A percentile compares a stretch with the other conserved stretches of the same genome.
Evolutionary conservation across 352 stramenopile genomes (phyloP).

Genomic region (Phytopythium ostracodes): DNA sequence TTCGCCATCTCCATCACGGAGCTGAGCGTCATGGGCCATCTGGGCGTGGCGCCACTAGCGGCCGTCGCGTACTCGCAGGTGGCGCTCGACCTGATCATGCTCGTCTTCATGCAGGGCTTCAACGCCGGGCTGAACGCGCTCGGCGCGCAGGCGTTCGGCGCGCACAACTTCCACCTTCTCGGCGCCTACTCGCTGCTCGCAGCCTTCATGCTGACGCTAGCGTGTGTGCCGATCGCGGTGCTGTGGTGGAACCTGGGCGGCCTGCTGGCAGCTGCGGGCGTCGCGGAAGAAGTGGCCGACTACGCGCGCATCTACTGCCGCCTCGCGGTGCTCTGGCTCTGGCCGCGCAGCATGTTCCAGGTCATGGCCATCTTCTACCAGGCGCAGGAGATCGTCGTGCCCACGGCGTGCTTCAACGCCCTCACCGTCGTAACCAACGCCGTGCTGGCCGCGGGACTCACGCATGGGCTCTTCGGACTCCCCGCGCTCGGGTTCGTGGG

Average conservation of each 20-base stretch:
- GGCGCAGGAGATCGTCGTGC: slow-evolving; percentile 75
- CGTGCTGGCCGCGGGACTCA: slow-evolving; percentile 57
- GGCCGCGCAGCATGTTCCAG: slow-evolving; percentile 79
- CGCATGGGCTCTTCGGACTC: slow-evolving; percentile 54
- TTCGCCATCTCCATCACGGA: slow-evolving; percentile 79
- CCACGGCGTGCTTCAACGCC: slow-evolving; percentile 57
- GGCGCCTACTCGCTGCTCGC: slow-evolving; percentile 62
- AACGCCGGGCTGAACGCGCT: slow-evolving; percentile 79
- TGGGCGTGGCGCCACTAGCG: slow-evolving; percentile 76
- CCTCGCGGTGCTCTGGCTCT: slow-evolving; percentile 67
- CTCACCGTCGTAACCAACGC: slow-evolving; percentile 58
- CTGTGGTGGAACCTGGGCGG: slow-evolving; percentile 76
- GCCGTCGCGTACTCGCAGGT: slow-evolving; percentile 77
- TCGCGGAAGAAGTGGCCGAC: slow-evolving; percentile 34
- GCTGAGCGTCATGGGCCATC: slow-evolving; percentile 75
- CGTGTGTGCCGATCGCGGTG: slow-evolving; percentile 59
- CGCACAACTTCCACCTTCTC: slow-evolving; percentile 76
- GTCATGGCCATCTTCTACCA: slow-evolving; percentile 78
- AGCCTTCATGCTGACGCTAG: slow-evolving; percentile 50
- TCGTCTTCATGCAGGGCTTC: slow-evolving; percentile 80
- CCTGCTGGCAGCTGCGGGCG: slow-evolving; percentile 38
- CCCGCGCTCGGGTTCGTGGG: slow-evolving; percentile 69
- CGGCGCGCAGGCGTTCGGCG: slow-evolving; percentile 81
- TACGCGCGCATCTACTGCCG: slow-evolving; percentile 60
- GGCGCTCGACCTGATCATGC: slow-evolving; percentile 69